phyloP scores from a whole-genome alignment of 805 yeast genomes.

The Yamadazyma tumulicola region DNA sequence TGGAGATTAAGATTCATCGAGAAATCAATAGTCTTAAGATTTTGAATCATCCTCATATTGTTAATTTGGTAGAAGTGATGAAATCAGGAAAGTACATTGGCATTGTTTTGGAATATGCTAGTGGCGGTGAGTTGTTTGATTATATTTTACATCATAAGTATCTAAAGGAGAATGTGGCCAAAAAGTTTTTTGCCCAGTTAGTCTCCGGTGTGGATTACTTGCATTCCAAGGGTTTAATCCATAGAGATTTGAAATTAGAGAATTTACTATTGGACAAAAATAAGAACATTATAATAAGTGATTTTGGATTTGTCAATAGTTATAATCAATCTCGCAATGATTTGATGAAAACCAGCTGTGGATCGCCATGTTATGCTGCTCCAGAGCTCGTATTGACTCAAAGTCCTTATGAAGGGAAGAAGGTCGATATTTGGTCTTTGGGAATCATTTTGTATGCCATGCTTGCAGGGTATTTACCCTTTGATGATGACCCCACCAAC shows the following conservation, averaged over 20 bases:
- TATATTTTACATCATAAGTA: slow-evolving; percentile 83
- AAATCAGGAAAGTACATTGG: slow-evolving; percentile 95
- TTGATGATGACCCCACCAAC: slow-evolving; percentile 94
- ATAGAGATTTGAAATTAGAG: slow-evolving; percentile 73
- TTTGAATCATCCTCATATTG: slow-evolving; percentile 90
- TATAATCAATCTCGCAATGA: slow-evolving; percentile 58
- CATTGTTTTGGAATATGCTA: slow-evolving; percentile 92
- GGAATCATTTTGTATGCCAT: slow-evolving; percentile 95
- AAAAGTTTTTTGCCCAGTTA: slow-evolving; percentile 85
- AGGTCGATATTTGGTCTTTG: slow-evolving; percentile 96
- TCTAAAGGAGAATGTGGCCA: slow-evolving; percentile 82
- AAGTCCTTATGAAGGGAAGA: slow-evolving; percentile 84
- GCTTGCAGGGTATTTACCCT: slow-evolving; percentile 95
- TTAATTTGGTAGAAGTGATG: slow-evolving; percentile 84
- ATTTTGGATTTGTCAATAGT: slow-evolving; percentile 93
- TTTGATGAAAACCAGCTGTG: slow-evolving; percentile 91
- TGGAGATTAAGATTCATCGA: slow-evolving; percentile 84
- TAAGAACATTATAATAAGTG: slow-evolving; percentile 81
- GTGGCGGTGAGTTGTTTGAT: slow-evolving; percentile 96
- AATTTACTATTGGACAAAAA: slow-evolving; percentile 77
- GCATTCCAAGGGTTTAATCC: slow-evolving; percentile 78
- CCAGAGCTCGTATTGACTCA: slow-evolving; percentile 91
- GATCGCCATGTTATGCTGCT: slow-evolving; percentile 98
- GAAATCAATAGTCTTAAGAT: slow-evolving; percentile 89
- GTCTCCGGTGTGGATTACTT: slow-evolving; percentile 90